Base-by-base conservation (phyloP, 1,139 yeast genomes). In the Debaryomyces sp. region DNA sequence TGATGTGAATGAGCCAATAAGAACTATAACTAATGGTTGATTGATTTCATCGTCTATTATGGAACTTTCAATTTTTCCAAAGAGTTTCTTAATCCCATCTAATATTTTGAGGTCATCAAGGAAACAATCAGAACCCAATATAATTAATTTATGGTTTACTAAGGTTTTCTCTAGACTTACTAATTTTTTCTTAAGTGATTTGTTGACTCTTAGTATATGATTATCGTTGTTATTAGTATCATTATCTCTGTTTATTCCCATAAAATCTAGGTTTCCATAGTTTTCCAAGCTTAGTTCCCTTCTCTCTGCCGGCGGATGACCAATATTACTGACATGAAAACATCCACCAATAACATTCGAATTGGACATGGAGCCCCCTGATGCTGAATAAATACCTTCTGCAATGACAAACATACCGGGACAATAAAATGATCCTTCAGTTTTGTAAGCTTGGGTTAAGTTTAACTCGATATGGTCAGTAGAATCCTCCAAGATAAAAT, bases 261-360 rank as follows among this genome's bases (percentile, higher is more conserved):
- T 71, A 56, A 90, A 85, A 63, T 94, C 98, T 22, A 89, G 62
- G 57, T 87, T 80, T 1, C 97, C 97, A 53, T 83, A 85, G 1
- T 85, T 84, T 36, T 85, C 92, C 48, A 85, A 63, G 0, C 95
- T 77, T 1, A 61, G 64, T 13, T 79, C 85, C 51, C 98, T 73
- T 55, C 81, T 75, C 63, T 94, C 99, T 2, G 91, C 87, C 0
- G 96, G 92, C 1, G 99, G 99, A 51, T 90, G 97, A 1, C 89
- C 89, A 46, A 92, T 75, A 12, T 87, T 80, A 33, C 88, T 79
- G 1, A 88, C 96, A 54, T 87, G 83, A 60, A 94, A 91, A 44
- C 75, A 69, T 3, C 81, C 81, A 24, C 78, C 76, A 26, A 71
- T 64, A 34, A 70, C 68, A 45, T 66, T 62, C 35, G 61, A 56